These are phyloP conservation scores for Dichotomopilus funicola DNA, from an alignment of 2,329 filamentous ascomycete genomes.

Conservation along the genomic window DNA sequence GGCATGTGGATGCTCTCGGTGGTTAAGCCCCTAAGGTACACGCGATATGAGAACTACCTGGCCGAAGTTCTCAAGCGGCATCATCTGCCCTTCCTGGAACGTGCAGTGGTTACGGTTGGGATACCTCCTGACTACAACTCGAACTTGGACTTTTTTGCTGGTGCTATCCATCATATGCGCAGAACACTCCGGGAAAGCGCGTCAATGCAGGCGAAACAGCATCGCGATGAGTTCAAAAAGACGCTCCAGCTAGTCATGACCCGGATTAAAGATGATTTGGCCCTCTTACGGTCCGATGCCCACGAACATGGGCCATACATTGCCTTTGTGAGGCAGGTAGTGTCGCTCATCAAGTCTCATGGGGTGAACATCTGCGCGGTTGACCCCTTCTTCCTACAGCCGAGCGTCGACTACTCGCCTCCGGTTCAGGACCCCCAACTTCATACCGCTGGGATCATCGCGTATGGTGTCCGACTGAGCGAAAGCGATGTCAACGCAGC, in stretches of 20 bases:
- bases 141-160: conserved; percentile 44
- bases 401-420: conserved; percentile 50
- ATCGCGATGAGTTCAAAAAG: conserved; percentile 37
- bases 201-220: conserved; percentile 29
- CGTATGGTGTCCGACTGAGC: conserved; percentile 48
- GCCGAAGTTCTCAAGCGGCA: conserved; percentile 40
- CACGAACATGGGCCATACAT: conserved; percentile 42
- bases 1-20: conserved; percentile 49
- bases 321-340: conserved; percentile 44
- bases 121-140: conserved; percentile 41
- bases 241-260: conserved; percentile 45
- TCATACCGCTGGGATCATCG: conserved; percentile 48
- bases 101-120: conserved; percentile 32
- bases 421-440: conserved; percentile 49
- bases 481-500: conserved; percentile 44
- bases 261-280: conserved; percentile 47
- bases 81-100: conserved; percentile 38
- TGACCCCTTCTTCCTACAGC: conserved; percentile 51
- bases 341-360: conserved; percentile 49
- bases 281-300: conserved; percentile 30
- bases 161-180: conserved; percentile 46
- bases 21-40: conserved; percentile 40
- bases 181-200: conserved; percentile 37
- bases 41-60: conserved; percentile 45
- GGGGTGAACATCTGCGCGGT: conserved; percentile 47